Evolutionary conservation across 1,139 yeast genomes (phyloP).

Genomic region (Candida tropicalis): DNA sequence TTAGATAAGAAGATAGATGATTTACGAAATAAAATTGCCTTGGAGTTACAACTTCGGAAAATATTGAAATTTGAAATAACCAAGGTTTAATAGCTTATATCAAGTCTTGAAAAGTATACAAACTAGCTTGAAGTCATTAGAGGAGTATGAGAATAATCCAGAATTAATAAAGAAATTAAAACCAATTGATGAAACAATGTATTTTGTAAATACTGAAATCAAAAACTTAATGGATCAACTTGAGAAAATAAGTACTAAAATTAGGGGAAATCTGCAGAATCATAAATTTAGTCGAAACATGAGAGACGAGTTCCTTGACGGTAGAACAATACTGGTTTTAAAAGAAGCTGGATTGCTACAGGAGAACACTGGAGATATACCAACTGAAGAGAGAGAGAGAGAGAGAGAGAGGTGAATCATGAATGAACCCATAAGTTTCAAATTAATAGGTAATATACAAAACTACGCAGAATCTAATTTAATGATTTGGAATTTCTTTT

Average conservation of each 20-base stretch:
- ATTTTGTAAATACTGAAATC: constrained; percentile 46
- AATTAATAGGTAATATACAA: too few relatives aligned
- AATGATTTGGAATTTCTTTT: constrained; percentile 20
- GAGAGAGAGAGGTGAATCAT: too few relatives aligned
- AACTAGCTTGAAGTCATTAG: constrained; percentile 14
- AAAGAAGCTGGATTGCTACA: constrained; percentile 4
- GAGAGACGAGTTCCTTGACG: constrained; percentile 30
- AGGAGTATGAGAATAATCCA: constrained; percentile 21
- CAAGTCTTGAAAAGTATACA: constrained; percentile 29
- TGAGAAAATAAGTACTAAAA: constrained; percentile 29
- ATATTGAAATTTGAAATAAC: constrained; percentile 42
- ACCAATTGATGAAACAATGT: constrained; percentile 57
- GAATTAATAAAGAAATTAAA: constrained; percentile 41
- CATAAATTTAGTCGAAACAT: constrained; percentile 25
- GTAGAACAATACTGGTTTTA: constrained; percentile 6
- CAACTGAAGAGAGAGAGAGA: too few relatives aligned
- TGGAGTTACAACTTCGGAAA: constrained; percentile 48
- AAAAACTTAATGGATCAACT: constrained; percentile 43
- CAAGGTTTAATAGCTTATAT: constrained; percentile 41
- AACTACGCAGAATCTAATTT: constrained; percentile 11
- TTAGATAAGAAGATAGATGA: constrained; percentile 39
- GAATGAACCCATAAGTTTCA: too few relatives aligned
- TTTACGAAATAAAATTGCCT: constrained; percentile 44
- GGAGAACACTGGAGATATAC: neutral
- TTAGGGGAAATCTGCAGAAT: constrained; percentile 18